These are phyloP conservation scores for Colletotrichum costaricense DNA, from an alignment of 2,329 filamentous ascomycete genomes.

Conservation along the genomic window DNA sequence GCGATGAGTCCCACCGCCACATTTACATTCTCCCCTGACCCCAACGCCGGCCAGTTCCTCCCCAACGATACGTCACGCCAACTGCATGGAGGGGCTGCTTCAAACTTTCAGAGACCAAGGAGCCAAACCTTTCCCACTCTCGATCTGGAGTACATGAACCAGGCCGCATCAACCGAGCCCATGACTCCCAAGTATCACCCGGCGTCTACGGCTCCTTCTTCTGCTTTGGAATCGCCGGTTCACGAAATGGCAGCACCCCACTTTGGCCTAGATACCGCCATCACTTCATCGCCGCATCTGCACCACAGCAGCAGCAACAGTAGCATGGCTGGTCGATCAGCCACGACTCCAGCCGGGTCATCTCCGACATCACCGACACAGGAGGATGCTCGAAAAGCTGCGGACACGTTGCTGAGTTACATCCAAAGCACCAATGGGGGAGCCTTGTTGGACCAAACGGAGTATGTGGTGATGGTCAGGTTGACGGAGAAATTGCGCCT, in stretches of 20 bases:
- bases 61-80: conserved; percentile 51
- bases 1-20: conserved; percentile 80
- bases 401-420: conserved; percentile 85
- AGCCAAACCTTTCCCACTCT: conserved; percentile 88
- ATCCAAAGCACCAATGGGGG: conserved; percentile 76
- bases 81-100: conserved; percentile 47
- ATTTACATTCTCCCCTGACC: conserved; percentile 81
- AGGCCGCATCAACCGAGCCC: conserved; percentile 53
- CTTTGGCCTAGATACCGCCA: conserved; percentile 55
- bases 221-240: conserved; percentile 63
- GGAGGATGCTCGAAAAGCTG: conserved; percentile 85
- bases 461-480: conserved; percentile 82
- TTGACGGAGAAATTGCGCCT: conserved; percentile 88
- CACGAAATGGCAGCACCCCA: conserved; percentile 56
- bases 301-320: conserved; percentile 63
- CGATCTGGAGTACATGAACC: conserved; percentile 68
- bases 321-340: conserved; percentile 51
- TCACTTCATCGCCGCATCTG: conserved; percentile 55
- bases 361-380: conserved; percentile 78
- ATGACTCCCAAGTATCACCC: conserved; percentile 62
- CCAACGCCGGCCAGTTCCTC: conserved; percentile 74
- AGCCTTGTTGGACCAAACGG: conserved; percentile 79
- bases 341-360: conserved; percentile 59
- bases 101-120: conserved; percentile 78
- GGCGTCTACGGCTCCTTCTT: conserved; percentile 60